Evolutionary conservation across 148 eudicot species (phyloP), one percentile per base, ranked within the genome.

Genomic region (Tetragonia tetragonoides): DNA sequence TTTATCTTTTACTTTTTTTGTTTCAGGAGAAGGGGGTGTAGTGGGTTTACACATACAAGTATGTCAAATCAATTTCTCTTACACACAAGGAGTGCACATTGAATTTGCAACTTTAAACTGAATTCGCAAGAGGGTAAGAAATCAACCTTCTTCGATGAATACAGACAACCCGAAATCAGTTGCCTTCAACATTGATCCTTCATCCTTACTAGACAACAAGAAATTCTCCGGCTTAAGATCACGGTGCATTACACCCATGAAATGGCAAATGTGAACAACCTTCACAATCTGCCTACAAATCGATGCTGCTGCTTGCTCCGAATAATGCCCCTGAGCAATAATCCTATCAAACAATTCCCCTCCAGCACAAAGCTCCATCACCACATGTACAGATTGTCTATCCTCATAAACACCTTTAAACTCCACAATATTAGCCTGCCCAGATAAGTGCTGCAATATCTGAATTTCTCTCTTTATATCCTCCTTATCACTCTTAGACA

Each of bases 181-280:
- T 0, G 98, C 94, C 84, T 94, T 94, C 44, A 94, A 56, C 87
- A 88, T 85, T 23, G 92, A 86, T 21, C 86, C 88, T 6, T 88
- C 90, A 65, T 80, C 90, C 83, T 86, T 86, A 57, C 88, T 84
- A 62, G 93, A 80, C 67, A 94, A 77, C 85, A 94, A 92, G 88
- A 94, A 94, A 82, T 94, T 94, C 85, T 94, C 97, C 0, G 98
- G 98, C 81, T 94, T 94, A 78, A 94, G 89, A 87, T 94, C 98
- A n/a, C 98, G 88, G 79, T 94, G 98, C 90, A 92, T 74, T 74
- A 94, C 97, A 47, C 98, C 98, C 98, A 94, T 94, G 73, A 94
- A 94, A 74, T 94, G 97, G 65, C 98, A 92, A 80, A 86, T 79
- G 49, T 90, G 90, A 72, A 94, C 97, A 68, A 92, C 95, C 87